phyloP scores from a whole-genome alignment of 495 filamentous ascomycete species.

The Pseudevernia furfuracea region DNA sequence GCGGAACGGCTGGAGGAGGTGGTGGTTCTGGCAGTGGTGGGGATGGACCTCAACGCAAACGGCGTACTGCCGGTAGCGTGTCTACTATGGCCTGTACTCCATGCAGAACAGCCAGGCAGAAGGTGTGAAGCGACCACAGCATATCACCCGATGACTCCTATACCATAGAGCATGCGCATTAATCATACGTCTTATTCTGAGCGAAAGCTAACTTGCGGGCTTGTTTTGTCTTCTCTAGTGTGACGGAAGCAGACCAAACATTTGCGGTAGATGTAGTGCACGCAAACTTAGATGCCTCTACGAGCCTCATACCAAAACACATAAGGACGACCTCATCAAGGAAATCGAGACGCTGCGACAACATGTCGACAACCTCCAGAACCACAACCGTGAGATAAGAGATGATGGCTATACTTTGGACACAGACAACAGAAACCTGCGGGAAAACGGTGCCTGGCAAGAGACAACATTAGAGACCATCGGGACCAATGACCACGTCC shows the following conservation, averaged over 20 bases:
- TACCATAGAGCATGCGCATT: neutral
- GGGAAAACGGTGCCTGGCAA: constrained; percentile 27
- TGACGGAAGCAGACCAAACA: constrained; percentile 20
- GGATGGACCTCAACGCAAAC: constrained; percentile 14
- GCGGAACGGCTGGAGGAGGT: constrained; percentile 9
- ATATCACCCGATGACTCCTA: neutral
- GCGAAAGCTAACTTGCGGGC: constrained; percentile 9
- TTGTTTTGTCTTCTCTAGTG: constrained; percentile 20
- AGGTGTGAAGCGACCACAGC: constrained; percentile 15
- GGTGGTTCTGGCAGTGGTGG: constrained; percentile 15
- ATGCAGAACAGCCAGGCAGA: constrained; percentile 25
- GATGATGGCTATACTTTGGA: constrained; percentile 7
- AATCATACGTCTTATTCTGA: neutral
- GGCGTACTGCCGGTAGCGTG: constrained; percentile 21
- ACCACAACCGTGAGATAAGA: constrained; percentile 17
- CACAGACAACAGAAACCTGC: constrained; percentile 13
- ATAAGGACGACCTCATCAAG: constrained; percentile 24
- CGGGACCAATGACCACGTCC: constrained; percentile 30
- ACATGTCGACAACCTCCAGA: constrained; percentile 19
- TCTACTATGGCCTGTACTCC: constrained; percentile 23
- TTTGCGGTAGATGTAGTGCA: constrained; percentile 18
- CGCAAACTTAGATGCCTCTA: constrained; percentile 24
- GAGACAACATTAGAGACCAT: constrained; percentile 32
- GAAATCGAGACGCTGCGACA: constrained; percentile 23
- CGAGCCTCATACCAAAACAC: constrained; percentile 26